These are phyloP conservation scores for Glycine latifolia DNA, from an alignment of 306 rosid species.

Conservation along the genomic window DNA sequence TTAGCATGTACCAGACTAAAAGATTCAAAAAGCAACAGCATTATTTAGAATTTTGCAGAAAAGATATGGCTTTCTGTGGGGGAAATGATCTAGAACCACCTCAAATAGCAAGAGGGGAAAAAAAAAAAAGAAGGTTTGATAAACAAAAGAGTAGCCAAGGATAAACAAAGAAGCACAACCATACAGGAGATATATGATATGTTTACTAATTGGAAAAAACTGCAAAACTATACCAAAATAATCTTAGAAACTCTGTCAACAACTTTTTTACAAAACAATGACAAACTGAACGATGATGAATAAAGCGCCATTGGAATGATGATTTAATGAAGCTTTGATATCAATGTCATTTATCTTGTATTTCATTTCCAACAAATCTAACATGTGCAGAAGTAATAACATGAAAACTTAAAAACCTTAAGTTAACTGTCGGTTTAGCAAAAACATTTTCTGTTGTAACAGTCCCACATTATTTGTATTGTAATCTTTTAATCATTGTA, in stretches of 20 bases:
- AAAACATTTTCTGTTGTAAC: neutral
- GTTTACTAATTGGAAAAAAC: slow-evolving; percentile 17
- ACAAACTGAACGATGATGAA: slow-evolving; percentile 23
- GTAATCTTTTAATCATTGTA: neutral
- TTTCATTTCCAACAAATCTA: slow-evolving; percentile 28
- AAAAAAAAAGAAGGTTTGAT: slow-evolving; percentile 22
- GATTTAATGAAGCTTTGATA: slow-evolving; percentile 3
- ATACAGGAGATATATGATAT: slow-evolving; percentile 28
- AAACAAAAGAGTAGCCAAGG: slow-evolving; percentile 25
- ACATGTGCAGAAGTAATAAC: slow-evolving; percentile 25
- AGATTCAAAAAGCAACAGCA: slow-evolving; percentile 15
- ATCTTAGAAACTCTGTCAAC: slow-evolving; percentile 2
- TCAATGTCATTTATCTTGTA: slow-evolving; percentile 33
- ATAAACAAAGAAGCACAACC: slow-evolving; percentile 30
- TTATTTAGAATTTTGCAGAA: slow-evolving; percentile 32
- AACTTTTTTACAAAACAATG: slow-evolving; percentile 28
- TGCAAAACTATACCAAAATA: slow-evolving; percentile 7
- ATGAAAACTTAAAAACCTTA: slow-evolving; percentile 27
- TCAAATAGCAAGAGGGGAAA: slow-evolving; percentile 32
- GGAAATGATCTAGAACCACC: slow-evolving; percentile 23
- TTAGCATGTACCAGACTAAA: too few relatives aligned
- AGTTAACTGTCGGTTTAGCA: slow-evolving; percentile 25
- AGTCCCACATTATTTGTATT: neutral
- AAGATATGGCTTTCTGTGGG: slow-evolving; percentile 12
- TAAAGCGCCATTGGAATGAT: slow-evolving; percentile 35